Base-by-base conservation (phyloP, 176 grass and related monocot species). In the Raddia distichophylla region DNA sequence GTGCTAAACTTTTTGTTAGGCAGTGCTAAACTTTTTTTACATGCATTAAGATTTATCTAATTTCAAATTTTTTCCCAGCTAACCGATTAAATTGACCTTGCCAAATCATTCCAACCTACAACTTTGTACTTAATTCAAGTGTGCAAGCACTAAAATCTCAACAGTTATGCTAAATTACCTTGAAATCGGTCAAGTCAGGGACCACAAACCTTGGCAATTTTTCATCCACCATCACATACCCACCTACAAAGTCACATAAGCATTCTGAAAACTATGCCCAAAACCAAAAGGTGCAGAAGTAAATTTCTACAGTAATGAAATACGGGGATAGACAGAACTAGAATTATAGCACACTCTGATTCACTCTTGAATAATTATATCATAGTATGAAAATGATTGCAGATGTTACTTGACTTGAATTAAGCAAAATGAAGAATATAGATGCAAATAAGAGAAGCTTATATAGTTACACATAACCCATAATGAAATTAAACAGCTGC, bases 181-280 rank as follows among this genome's bases (percentile, higher is more conserved):
- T 98, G 67, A 98, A 98, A 87, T 91, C 86, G 20, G 90, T 91
- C 78, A 94, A 86, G 70, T 94, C 92, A 49, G 95, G 95, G 6
- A 98, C 95, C 20, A 94, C 86, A 80, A 91, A 94, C 62, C 90
- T 87, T 32, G 95, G 92, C 45, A 98, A 76, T 62, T 98, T 98
- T 27, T 94, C 95, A 71, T 98, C 92, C 56, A 98, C 83, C 66
- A 94, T 77, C n/a, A 98, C 95, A 71, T 94, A 98, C 35, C 95
- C 95, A 91, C 95, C 95, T 94, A 86, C 45, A 22, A 67, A 87
- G 80, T 54, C 57, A 68, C 13, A 34, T 50, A 15, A 46, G 49
- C 18, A 8, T 14, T 89, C 79, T 64, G 17, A 81, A 72, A 72
- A 70, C 60, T 43, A 50, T 51, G 19, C 56, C 46, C 8, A 80